Evolutionary conservation across 495 filamentous ascomycete species (phyloP), one percentile per base, ranked within the genome.

Genomic region (Cercophora samala): DNA sequence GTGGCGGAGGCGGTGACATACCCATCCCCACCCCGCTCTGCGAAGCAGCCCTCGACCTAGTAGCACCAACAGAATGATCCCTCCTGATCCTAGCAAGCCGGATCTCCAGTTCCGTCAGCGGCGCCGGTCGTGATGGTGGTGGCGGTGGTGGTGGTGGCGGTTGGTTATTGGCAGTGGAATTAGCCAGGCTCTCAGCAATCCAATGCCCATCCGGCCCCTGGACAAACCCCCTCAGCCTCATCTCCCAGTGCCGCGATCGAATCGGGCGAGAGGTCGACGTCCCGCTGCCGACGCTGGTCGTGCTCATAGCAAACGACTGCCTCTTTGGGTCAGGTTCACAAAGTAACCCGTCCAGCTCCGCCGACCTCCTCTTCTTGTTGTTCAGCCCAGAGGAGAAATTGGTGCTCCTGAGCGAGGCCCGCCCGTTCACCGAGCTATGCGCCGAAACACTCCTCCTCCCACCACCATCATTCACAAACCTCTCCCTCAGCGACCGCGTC

Each of bases 121-220:
- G 52, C 37, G 37, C 24, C 60, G 26, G 54, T 46, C 29, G 17
- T 63, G 15, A 18, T 63, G 24, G 17, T 19, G 25, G 2, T 37
- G 60, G 23, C 60, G 24, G 15, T 24, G 23, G 22, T 24, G 5
- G 37, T 42, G 21, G n/a, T n/a, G n/a, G n/a, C n/a, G 26, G 4
- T 29, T 29, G 26, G 8, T 29, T 8, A 29, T 29, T 29, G 4
- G 4, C 26, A 1, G 26, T 5, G 19, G 75, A 64, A 9, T 72
- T 32, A 18, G 77, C 80, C 29, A 82, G 63, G 2, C 79, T 72
- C 67, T 83, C 81, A 1, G 78, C 79, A 11, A 81, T 55, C 70
- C 78, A 83, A 26, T 77, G 64, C 3, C 79, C 79, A 60, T 82
- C 76, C 3, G 80, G 74, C 76, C 78, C 79, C 23, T 72, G 77